These are phyloP conservation scores for Neopestalotiopsis clavispora DNA, from an alignment of 2,329 filamentous ascomycete species.

Conservation along the genomic window DNA sequence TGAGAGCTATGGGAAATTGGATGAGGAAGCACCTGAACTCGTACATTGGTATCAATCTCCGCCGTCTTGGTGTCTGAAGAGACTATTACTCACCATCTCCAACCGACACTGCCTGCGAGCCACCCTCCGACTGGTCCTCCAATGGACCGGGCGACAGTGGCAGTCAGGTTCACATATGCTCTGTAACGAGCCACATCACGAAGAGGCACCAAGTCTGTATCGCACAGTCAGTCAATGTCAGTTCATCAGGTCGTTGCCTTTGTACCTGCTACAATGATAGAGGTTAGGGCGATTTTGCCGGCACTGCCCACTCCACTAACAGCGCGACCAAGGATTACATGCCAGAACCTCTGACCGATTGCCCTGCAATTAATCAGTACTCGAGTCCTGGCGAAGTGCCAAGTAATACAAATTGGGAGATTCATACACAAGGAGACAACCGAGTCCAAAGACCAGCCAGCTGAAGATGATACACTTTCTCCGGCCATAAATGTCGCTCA, in stretches of 20 bases:
- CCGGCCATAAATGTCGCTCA: slow-evolving; percentile 2
- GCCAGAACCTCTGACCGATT: not conserved
- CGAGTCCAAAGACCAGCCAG: not conserved
- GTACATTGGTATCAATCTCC: not conserved
- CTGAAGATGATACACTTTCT: not conserved
- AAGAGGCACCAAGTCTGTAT: not conserved
- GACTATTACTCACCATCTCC: not conserved
- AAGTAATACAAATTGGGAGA: not conserved
- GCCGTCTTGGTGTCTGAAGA: not conserved
- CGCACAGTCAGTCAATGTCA: not conserved
- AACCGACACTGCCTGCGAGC: slow-evolving; percentile 2
- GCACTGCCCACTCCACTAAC: not conserved
- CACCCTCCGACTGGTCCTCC: slow-evolving; percentile 7
- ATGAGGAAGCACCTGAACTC: not conserved
- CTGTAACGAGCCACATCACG: not conserved
- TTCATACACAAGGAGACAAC: not conserved
- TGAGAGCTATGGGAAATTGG: not conserved
- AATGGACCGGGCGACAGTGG: not conserved
- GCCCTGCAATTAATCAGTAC: not conserved
- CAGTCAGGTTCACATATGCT: not conserved
- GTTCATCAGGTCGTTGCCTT: not conserved
- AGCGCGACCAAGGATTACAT: not conserved
- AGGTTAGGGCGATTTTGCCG: not conserved
- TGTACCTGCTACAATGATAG: not conserved
- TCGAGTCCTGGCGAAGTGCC: not conserved